These are phyloP conservation scores for Apiotrichum akiyoshidainum DNA, from an alignment of 1,284 basidiomycete genomes.

Conservation along the genomic window DNA sequence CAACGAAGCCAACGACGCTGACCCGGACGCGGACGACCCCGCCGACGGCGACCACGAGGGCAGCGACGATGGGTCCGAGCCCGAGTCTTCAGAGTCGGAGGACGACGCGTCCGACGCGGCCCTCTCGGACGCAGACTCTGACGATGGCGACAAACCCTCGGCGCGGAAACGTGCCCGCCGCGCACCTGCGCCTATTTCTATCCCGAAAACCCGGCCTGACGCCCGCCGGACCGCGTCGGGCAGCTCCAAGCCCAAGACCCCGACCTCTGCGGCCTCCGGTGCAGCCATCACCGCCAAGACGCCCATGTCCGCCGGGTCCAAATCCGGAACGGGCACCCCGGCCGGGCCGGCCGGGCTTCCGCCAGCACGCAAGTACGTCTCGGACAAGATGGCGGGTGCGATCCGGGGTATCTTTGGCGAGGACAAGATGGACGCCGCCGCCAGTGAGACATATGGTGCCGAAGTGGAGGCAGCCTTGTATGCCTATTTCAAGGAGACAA, in stretches of 20 bases:
- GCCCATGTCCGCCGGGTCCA: neutral
- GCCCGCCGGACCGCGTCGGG: too few relatives aligned
- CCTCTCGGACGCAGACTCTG: too few relatives aligned
- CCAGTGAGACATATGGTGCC: constrained; percentile 22
- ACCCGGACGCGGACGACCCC: too few relatives aligned
- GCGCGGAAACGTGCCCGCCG: too few relatives aligned
- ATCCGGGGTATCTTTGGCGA: constrained; percentile 30
- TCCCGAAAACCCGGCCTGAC: too few relatives aligned
- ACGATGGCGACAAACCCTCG: too few relatives aligned
- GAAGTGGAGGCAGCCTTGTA: constrained; percentile 38
- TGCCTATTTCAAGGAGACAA: constrained; percentile 33
- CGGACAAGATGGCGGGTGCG: constrained; percentile 30
- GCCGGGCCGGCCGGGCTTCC: constrained; percentile 18
- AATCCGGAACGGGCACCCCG: neutral
- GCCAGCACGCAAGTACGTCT: constrained; percentile 36
- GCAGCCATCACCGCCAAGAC: neutral
- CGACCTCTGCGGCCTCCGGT: neutral
- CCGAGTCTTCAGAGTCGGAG: too few relatives aligned
- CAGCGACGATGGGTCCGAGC: neutral
- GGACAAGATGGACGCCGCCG: constrained; percentile 19
- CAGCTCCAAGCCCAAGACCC: neutral
- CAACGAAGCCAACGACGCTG: neutral
- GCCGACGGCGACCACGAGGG: neutral
- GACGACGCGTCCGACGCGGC: too few relatives aligned
- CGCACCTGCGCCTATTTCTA: too few relatives aligned